Evolutionary conservation across 305 asterid species (phyloP).

Genomic region (Lippia alba): DNA sequence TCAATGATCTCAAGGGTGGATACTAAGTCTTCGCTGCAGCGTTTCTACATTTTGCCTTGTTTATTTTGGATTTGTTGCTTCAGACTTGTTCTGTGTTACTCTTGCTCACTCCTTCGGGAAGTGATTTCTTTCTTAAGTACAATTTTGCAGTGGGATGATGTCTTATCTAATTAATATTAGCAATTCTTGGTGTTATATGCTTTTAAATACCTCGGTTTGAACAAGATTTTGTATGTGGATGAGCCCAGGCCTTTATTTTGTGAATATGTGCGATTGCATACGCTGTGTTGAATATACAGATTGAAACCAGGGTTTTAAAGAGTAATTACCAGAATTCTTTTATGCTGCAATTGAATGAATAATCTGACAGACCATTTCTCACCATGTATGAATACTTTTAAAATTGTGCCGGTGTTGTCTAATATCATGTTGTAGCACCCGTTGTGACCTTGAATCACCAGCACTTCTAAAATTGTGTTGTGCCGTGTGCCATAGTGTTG

Average conservation of each 20-base stretch:
- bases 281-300: too few species aligned
- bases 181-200: not conserved
- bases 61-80: constrained; percentile 1
- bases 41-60: not conserved
- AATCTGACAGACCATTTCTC: too few species aligned
- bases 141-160: not conserved
- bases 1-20: constrained; percentile 90
- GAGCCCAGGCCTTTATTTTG: not conserved
- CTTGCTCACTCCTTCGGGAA: not conserved
- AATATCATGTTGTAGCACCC: too few species aligned
- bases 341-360: too few species aligned
- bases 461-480: too few species aligned
- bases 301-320: too few species aligned
- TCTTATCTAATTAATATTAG: not conserved
- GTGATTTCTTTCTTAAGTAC: not conserved
- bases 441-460: too few species aligned
- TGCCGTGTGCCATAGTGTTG: too few species aligned
- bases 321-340: too few species aligned
- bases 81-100: not conserved
- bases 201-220: not conserved
- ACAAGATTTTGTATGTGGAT: not conserved
- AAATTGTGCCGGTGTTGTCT: too few species aligned
- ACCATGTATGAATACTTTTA: too few species aligned
- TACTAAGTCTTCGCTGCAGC: constrained; percentile 39
- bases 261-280: too few species aligned